Percentiles rank a stretch among this genome's conserved stretches.
Evolutionary conservation across 805 yeast species (phyloP).

Genomic region (Metschnikowia reukaufii): DNA sequence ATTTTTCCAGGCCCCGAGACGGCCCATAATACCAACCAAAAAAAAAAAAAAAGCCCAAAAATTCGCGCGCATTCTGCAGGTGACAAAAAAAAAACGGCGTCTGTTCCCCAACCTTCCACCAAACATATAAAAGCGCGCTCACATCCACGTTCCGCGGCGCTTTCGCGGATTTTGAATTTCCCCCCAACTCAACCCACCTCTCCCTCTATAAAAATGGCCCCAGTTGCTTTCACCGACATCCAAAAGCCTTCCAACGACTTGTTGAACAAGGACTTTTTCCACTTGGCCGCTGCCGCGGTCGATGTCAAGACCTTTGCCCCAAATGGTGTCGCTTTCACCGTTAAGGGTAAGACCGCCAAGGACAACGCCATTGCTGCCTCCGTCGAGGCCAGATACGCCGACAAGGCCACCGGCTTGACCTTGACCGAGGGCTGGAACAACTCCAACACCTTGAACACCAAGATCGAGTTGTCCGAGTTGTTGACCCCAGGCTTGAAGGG

Average conservation of each 20-base stretch:
- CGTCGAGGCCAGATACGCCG: conserved; percentile 88
- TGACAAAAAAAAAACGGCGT: neutral
- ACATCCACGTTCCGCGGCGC: conserved; percentile 15
- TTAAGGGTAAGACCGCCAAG: conserved; percentile 84
- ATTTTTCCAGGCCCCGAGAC: too few relatives aligned
- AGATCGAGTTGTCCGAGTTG: conserved; percentile 87
- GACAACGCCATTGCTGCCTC: conserved; percentile 83
- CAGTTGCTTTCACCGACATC: conserved; percentile 91
- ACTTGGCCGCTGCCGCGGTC: conserved; percentile 79
- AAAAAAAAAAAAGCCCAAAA: conserved; percentile 8
- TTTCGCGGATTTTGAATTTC: conserved; percentile 8
- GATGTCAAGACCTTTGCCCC: conserved; percentile 93
- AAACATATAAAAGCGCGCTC: conserved; percentile 16
- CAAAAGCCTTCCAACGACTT: conserved; percentile 90
- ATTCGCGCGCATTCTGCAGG: conserved; percentile 18
- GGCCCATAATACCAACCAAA: neutral
- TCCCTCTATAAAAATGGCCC: conserved; percentile 52
- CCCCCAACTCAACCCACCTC: conserved; percentile 2
- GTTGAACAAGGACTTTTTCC: conserved; percentile 90
- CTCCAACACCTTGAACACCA: conserved; percentile 87
- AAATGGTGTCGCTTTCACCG: conserved; percentile 92
- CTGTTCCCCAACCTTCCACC: conserved; percentile 11
- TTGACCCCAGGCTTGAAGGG: conserved; percentile 94
- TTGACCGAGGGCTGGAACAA: conserved; percentile 98
- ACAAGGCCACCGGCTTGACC: conserved; percentile 88